A percentile compares a stretch with the other conserved stretches of the same genome.
Evolutionary conservation across 306 rosid species (phyloP).

Genomic region (Gillenia trifoliata): DNA sequence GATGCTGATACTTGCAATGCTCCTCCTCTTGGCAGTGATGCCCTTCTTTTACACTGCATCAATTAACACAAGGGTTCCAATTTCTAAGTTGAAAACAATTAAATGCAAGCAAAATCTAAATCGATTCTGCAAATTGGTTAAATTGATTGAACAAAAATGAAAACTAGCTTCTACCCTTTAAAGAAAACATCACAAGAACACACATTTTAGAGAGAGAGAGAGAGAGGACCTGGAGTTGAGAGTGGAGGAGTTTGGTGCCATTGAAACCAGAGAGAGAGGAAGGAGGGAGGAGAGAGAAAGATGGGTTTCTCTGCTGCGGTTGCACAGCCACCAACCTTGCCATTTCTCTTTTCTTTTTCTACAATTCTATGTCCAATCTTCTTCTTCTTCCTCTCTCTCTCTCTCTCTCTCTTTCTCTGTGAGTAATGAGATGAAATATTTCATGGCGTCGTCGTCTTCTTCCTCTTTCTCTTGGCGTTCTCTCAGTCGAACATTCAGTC

Average conservation of each 20-base stretch:
- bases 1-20: constrained; percentile 56
- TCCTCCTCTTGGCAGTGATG: constrained; percentile 55
- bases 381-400: constrained; percentile 14
- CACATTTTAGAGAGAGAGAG: constrained; percentile 1
- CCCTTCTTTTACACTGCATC: constrained; percentile 60
- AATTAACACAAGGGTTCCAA: neutral
- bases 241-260: constrained; percentile 66
- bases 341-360: constrained; percentile 28
- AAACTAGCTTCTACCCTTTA: neutral
- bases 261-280: constrained; percentile 80
- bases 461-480: constrained; percentile 25
- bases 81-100: neutral
- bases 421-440: constrained; percentile 5
- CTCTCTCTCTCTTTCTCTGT: constrained; percentile 4
- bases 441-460: constrained; percentile 14
- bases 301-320: constrained; percentile 61
- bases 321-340: constrained; percentile 63
- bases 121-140: neutral
- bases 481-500: constrained; percentile 23
- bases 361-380: neutral
- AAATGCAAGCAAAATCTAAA: neutral
- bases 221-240: constrained; percentile 66
- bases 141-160: neutral
- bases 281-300: constrained; percentile 81
- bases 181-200: neutral